Conservation (phyloP, 305 asterid species). For the Fraxinus angustifolia region DNA sequence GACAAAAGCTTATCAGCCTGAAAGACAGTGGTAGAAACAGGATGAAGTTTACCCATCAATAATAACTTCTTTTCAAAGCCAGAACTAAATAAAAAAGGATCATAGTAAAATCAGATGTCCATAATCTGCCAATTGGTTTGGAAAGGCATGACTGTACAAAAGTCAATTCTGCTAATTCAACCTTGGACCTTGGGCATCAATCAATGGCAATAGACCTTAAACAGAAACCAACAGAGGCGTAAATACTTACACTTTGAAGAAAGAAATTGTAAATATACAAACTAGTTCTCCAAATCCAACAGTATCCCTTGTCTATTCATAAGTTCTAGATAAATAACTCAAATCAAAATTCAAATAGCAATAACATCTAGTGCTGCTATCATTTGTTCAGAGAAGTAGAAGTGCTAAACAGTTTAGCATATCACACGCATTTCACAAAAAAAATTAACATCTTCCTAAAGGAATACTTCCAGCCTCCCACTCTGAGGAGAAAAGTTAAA, state of each 20-base stretch:
- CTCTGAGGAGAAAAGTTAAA: neutral
- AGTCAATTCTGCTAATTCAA: neutral
- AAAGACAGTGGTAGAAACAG: constrained; percentile 23
- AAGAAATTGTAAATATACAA: neutral
- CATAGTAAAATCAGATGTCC: neutral
- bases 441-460: neutral
- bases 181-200: neutral
- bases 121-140: neutral
- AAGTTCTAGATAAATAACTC: neutral
- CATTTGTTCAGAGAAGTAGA: neutral
- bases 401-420: neutral
- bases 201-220: neutral
- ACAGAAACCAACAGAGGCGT: neutral
- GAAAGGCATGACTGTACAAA: constrained; percentile 13
- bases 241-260: neutral
- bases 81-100: constrained; percentile 11
- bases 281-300: neutral
- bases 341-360: neutral
- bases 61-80: constrained; percentile 12
- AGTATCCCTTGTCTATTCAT: neutral
- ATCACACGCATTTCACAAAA: neutral
- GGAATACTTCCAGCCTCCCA: neutral
- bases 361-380: neutral
- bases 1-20: constrained; percentile 98
- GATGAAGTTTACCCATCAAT: constrained; percentile 8